Conservation (phyloP, 176 grass and related monocot genomes). For the Avena atlantica region DNA sequence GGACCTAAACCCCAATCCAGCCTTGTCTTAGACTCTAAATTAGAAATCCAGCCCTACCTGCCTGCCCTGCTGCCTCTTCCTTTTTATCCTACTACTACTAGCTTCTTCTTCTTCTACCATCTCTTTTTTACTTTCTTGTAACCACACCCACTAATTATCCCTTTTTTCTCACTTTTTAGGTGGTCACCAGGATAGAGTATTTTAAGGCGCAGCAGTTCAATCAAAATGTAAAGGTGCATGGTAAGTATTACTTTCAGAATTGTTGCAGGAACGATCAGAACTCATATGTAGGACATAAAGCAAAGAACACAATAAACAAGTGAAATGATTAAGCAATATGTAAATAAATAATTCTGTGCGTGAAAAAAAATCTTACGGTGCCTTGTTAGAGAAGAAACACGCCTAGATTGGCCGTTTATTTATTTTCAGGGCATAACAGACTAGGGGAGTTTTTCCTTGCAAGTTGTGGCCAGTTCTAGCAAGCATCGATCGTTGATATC, state of each 20-base stretch:
- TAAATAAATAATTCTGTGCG: background rate
- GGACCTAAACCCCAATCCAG: slow-evolving; percentile 52
- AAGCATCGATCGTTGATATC: slow-evolving; percentile 43
- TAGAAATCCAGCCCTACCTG: slow-evolving; percentile 44
- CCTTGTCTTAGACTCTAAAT: slow-evolving; percentile 62
- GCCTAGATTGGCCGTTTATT: slow-evolving; percentile 14
- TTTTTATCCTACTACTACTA: slow-evolving; percentile 49
- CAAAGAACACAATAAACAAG: background rate
- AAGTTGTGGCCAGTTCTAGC: slow-evolving; percentile 49
- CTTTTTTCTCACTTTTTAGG: slow-evolving; percentile 44
- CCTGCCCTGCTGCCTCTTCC: slow-evolving; percentile 15
- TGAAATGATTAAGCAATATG: slow-evolving; percentile 28
- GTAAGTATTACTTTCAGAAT: background rate
- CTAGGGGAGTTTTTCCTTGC: slow-evolving; percentile 10
- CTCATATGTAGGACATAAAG: background rate
- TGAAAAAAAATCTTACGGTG: slow-evolving; percentile 40
- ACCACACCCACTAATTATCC: slow-evolving; percentile 52
- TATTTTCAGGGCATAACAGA: slow-evolving; percentile 28
- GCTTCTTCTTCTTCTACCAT: slow-evolving; percentile 39
- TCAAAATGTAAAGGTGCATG: background rate
- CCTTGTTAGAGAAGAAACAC: slow-evolving; percentile 33
- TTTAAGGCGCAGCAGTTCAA: slow-evolving; percentile 15
- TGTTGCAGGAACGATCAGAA: background rate
- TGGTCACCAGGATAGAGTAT: slow-evolving; percentile 9
- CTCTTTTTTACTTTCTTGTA: slow-evolving; percentile 48